Percentiles rank a stretch among this genome's conserved stretches.
Conservation (phyloP, 306 rosid genomes). For the Rosa lucieae region DNA sequence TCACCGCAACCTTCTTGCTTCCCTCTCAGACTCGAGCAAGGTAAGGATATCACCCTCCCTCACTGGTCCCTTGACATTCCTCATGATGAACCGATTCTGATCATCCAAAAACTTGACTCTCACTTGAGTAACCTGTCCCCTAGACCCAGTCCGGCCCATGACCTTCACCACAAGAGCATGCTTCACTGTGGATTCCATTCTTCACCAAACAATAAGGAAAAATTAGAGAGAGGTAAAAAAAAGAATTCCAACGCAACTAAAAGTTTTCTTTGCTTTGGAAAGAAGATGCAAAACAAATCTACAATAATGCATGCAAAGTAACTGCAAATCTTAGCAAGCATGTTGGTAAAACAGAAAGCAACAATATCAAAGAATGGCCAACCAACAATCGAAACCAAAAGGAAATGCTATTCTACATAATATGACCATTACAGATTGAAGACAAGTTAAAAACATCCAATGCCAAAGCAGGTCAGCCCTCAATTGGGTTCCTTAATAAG, state of each 20-base stretch:
- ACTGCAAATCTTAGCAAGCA: neutral
- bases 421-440: no score
- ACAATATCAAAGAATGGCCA: neutral
- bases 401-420: neutral
- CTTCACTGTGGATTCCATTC: conserved; percentile 48
- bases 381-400: neutral
- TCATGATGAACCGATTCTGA: conserved; percentile 49
- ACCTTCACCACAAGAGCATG: conserved; percentile 48
- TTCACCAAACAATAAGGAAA: neutral
- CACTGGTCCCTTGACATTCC: conserved; percentile 39
- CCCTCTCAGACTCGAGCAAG: conserved; percentile 53
- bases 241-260: neutral
- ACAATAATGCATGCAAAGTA: no score
- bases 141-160: conserved; percentile 50
- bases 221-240: no score
- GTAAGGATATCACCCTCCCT: conserved; percentile 45
- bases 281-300: neutral
- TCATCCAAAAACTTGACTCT: conserved; percentile 52
- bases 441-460: neutral
- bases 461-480: neutral
- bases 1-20: conserved; percentile 56
- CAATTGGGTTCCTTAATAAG: no score
- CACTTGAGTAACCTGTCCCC: conserved; percentile 58
- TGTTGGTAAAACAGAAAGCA: neutral
- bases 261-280: neutral